Conservation (phyloP, 768 basidiomycete genomes). For the Psilocybe cyanescens region DNA sequence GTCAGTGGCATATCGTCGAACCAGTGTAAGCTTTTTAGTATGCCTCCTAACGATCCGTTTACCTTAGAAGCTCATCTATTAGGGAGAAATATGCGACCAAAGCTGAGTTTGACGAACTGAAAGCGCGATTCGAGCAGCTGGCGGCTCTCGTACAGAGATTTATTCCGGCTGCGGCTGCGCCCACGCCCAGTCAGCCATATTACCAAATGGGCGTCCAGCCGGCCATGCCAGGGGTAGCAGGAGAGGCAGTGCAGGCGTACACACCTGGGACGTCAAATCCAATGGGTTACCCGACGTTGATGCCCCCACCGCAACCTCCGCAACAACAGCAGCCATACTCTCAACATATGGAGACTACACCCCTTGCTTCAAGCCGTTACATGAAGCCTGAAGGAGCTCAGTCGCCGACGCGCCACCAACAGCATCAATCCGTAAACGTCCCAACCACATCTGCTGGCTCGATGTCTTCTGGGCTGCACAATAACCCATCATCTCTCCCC, state of each 20-base stretch:
- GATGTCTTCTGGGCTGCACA: conserved; percentile 24
- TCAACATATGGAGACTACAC: conserved; percentile 18
- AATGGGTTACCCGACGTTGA: conserved; percentile 35
- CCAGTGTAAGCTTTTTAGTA: conserved; percentile 62
- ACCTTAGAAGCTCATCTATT: conserved; percentile 21
- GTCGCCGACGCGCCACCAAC: conserved; percentile 22
- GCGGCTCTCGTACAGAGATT: conserved; percentile 58
- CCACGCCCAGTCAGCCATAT: conserved; percentile 25
- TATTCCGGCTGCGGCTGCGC: conserved; percentile 28
- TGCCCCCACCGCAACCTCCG: conserved; percentile 32
- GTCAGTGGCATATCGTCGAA: conserved; percentile 84
- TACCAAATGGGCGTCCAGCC: conserved; percentile 36
- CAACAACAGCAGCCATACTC: conserved; percentile 13
- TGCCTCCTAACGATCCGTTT: conserved; percentile 19
- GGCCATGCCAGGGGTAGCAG: conserved; percentile 30
- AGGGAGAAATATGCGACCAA: conserved; percentile 85
- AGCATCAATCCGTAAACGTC: conserved; percentile 15
- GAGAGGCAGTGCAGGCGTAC: conserved; percentile 36
- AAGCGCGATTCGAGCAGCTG: conserved; percentile 63
- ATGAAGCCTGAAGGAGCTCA: conserved; percentile 23
- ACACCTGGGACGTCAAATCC: conserved; percentile 25
- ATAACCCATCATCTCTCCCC: conserved; percentile 17
- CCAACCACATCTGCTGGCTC: conserved; percentile 21
- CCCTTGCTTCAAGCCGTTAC: conserved; percentile 21
- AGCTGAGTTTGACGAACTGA: conserved; percentile 78